Conservation (phyloP, 2,329 filamentous ascomycete genomes). For the Fusarium chlamydosporum region DNA sequence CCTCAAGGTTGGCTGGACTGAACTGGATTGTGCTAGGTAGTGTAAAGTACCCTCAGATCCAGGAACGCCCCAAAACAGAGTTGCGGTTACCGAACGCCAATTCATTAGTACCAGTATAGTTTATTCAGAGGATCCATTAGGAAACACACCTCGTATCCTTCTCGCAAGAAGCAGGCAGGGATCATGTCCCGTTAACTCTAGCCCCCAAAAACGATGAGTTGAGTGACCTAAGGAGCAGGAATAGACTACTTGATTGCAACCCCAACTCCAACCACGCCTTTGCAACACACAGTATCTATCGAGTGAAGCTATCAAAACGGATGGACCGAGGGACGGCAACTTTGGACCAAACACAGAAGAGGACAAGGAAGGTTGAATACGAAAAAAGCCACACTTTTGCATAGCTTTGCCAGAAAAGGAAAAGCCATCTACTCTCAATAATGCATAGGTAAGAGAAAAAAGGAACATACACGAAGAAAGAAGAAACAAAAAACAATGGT, state of each 20-base stretch:
- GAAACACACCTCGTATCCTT: slow-evolving; percentile 14
- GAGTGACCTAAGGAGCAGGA: no score
- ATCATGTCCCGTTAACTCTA: slow-evolving; percentile 1
- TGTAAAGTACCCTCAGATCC: background rate
- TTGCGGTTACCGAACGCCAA: slow-evolving; percentile 28
- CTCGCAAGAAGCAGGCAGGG: background rate
- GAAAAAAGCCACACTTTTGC: slow-evolving; percentile 13
- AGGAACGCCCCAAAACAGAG: slow-evolving; percentile 35
- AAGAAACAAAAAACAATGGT: slow-evolving; percentile 3
- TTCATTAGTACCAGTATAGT: slow-evolving; percentile 17
- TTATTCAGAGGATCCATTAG: slow-evolving; percentile 18
- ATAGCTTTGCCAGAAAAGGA: background rate
- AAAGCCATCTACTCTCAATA: background rate
- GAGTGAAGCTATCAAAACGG: background rate
- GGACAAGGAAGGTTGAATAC: background rate
- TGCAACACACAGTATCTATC: background rate
- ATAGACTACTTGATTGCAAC: background rate
- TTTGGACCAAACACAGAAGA: background rate
- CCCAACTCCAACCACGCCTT: background rate
- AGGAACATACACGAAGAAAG: background rate
- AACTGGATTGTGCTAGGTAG: background rate
- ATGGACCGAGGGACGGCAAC: background rate
- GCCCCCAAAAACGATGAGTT: background rate
- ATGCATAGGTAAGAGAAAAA: background rate
- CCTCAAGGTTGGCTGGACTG: background rate